A percentile compares a stretch with the other conserved stretches of the same genome.
These are phyloP conservation scores for Zygosaccharomyces rouxii DNA, from an alignment of 805 yeast species.

Conservation along the genomic window DNA sequence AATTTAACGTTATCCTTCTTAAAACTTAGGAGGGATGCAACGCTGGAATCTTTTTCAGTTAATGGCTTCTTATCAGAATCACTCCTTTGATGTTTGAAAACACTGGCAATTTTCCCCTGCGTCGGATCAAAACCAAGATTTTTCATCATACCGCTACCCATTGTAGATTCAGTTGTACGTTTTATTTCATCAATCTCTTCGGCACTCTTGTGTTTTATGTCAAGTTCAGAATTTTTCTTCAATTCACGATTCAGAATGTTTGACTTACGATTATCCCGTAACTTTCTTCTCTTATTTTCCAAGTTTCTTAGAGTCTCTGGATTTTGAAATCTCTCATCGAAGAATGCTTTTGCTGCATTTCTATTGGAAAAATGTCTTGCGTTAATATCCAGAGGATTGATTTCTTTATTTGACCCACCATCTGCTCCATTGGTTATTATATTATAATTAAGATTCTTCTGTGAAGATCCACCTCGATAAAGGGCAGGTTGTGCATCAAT, in stretches of 20 bases:
- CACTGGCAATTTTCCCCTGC: conserved; percentile 24
- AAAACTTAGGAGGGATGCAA: conserved; percentile 31
- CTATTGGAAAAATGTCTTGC: conserved; percentile 38
- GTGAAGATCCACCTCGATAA: conserved; percentile 30
- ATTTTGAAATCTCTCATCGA: conserved; percentile 45
- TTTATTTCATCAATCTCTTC: conserved; percentile 16
- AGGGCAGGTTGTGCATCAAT: conserved; percentile 42
- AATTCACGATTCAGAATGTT: conserved; percentile 33
- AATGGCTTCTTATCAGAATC: conserved; percentile 11
- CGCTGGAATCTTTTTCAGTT: conserved; percentile 20
- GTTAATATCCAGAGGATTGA: conserved; percentile 25
- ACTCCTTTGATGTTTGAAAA: conserved; percentile 13
- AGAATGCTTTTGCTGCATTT: conserved; percentile 47
- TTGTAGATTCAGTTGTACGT: conserved; percentile 37
- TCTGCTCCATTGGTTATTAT: conserved; percentile 10
- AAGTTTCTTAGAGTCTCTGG: conserved; percentile 43
- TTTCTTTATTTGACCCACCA: conserved; percentile 17
- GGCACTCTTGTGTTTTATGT: conserved; percentile 20
- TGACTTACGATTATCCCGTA: conserved; percentile 35
- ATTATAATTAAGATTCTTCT: conserved; percentile 6
- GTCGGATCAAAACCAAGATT: conserved; percentile 54
- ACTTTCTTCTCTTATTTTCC: conserved; percentile 38
- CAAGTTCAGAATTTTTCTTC: conserved; percentile 17
- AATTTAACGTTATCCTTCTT: conserved; percentile 36
- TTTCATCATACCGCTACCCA: conserved; percentile 39